A percentile compares a stretch with the other conserved stretches of the same genome.
phyloP scores from a whole-genome alignment of 345 rosid species.

The Gossypium australe region DNA sequence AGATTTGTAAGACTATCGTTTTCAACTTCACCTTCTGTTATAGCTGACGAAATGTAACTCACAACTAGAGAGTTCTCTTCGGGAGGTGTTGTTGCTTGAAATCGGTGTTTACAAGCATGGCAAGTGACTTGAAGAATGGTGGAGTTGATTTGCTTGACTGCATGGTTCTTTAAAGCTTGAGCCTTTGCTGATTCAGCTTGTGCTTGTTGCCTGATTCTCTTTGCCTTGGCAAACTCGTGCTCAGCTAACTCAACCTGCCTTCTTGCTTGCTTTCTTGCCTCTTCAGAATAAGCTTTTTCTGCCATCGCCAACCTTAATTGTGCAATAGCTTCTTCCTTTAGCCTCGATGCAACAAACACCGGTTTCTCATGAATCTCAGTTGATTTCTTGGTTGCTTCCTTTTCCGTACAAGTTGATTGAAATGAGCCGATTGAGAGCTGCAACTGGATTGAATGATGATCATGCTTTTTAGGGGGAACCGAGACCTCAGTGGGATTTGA shows the following conservation, averaged over 20 bases:
- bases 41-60: constrained; percentile 48
- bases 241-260: constrained; percentile 77
- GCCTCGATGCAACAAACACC: constrained; percentile 14
- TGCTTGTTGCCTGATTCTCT: constrained; percentile 70
- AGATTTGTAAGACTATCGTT: constrained; percentile 11
- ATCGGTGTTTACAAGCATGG: constrained; percentile 56
- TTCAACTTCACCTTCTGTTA: constrained; percentile 34
- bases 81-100: constrained; percentile 33
- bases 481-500: constrained; percentile 14
- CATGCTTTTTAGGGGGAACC: constrained; percentile 28
- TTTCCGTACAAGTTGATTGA: constrained; percentile 12
- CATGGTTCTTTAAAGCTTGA: constrained; percentile 47
- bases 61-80: constrained; percentile 43
- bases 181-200: constrained; percentile 70
- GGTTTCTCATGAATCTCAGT: constrained; percentile 28
- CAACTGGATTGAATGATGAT: constrained; percentile 40
- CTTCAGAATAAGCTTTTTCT: constrained; percentile 54
- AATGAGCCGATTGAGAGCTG: constrained; percentile 64
- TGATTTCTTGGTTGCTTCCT: constrained; percentile 13
- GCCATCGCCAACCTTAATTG: constrained; percentile 51
- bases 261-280: constrained; percentile 57
- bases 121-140: constrained; percentile 73
- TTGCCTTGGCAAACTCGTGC: constrained; percentile 69
- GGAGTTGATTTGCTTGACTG: constrained; percentile 55
- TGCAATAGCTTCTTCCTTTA: constrained; percentile 40